A percentile compares a stretch with the other conserved stretches of the same genome.
Evolutionary conservation across 257 asterid genomes (phyloP).

Genomic region (Przewalskia tangutica): DNA sequence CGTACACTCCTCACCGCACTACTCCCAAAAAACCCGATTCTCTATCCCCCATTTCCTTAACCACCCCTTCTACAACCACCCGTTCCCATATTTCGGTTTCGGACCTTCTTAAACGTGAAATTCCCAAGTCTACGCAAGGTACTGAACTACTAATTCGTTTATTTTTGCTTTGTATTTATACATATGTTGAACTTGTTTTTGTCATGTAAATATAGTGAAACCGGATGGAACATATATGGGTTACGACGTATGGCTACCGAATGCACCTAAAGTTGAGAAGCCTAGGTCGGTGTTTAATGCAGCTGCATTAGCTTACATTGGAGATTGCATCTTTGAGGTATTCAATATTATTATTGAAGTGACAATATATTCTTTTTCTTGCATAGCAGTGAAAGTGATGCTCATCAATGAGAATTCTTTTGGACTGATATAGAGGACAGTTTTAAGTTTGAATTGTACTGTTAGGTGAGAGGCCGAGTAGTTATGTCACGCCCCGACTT

Average conservation of each 20-base stretch:
- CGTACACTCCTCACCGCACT: conserved; percentile 82
- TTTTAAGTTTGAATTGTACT: not conserved
- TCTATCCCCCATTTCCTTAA: conserved; percentile 15
- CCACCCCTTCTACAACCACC: conserved; percentile 20
- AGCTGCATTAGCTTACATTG: conserved; percentile 80
- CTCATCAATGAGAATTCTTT: not conserved
- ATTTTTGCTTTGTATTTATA: not conserved
- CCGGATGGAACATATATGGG: conserved; percentile 53
- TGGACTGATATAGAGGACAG: not conserved
- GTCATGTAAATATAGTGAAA: conserved; percentile 21
- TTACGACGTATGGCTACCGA: conserved; percentile 75
- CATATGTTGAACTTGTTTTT: not conserved
- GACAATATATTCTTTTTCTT: not conserved
- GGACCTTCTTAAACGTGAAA: conserved; percentile 63
- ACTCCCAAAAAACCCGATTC: conserved; percentile 34
- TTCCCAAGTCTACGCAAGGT: conserved; percentile 24
- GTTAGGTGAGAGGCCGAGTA: not conserved
- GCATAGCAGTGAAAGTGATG: not conserved
- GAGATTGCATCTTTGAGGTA: conserved; percentile 87
- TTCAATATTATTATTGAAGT: too few relatives aligned
- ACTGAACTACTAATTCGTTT: not conserved
- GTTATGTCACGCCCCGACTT: too few relatives aligned
- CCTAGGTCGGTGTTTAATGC: conserved; percentile 83
- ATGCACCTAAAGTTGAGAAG: conserved; percentile 71
- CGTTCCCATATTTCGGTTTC: conserved; percentile 37